Evolutionary conservation across 768 basidiomycete species (phyloP).

Genomic region (Boletales sp.): DNA sequence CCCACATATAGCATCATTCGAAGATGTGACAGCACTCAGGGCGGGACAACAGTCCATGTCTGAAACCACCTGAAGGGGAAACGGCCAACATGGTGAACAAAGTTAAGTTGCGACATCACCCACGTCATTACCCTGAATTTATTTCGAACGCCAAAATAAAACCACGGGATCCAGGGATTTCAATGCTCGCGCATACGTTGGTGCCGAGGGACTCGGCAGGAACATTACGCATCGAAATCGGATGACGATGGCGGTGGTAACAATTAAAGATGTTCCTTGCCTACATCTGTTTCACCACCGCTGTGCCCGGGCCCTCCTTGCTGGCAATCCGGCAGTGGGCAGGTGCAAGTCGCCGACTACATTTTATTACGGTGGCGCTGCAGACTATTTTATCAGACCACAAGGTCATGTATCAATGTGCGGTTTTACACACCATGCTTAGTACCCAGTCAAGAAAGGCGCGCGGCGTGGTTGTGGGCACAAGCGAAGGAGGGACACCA

Average conservation of each 20-base stretch:
- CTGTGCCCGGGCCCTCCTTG: slow-evolving; percentile 8
- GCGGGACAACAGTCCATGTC: neutral
- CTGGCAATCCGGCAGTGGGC: neutral
- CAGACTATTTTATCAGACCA: slow-evolving; percentile 4
- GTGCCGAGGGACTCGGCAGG: slow-evolving; percentile 12
- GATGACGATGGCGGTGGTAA: neutral
- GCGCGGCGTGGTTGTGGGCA: slow-evolving; percentile 12
- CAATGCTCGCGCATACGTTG: slow-evolving; percentile 1
- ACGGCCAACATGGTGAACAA: slow-evolving; percentile 10
- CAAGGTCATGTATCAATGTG: slow-evolving; percentile 4
- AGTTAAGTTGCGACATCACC: slow-evolving; percentile 23
- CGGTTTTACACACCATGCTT: slow-evolving; percentile 13
- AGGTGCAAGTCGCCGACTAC: slow-evolving; percentile 6
- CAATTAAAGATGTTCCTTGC: slow-evolving; percentile 5
- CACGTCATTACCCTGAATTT: slow-evolving; percentile 27
- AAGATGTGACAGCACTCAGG: slow-evolving; percentile 11
- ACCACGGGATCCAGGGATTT: slow-evolving; percentile 7
- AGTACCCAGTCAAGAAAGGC: slow-evolving; percentile 8
- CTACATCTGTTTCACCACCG: slow-evolving; percentile 5
- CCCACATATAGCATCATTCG: slow-evolving; percentile 18
- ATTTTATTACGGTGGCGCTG: slow-evolving; percentile 7
- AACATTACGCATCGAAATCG: slow-evolving; percentile 1
- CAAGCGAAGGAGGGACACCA: slow-evolving; percentile 17
- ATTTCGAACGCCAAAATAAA: slow-evolving; percentile 9
- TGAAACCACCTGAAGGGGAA: slow-evolving; percentile 2